Conservation (phyloP, 352 stramenopile genomes). For the Globisporangium splendens region DNA sequence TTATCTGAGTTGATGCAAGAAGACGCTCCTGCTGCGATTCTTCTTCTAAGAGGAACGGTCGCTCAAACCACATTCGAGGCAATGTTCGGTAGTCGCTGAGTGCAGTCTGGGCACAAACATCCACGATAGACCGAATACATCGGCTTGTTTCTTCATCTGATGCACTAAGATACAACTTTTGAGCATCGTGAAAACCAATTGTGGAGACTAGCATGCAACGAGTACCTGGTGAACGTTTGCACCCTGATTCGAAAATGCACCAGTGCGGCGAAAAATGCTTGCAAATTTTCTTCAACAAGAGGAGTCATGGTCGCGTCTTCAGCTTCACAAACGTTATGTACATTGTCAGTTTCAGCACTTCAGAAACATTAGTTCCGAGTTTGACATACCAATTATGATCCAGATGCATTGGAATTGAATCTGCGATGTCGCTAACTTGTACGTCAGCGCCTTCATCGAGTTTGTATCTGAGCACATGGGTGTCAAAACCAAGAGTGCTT, state of each 20-base stretch:
- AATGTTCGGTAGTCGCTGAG: constrained; percentile 37
- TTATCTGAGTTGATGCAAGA: constrained; percentile 56
- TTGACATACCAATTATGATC: constrained; percentile 51
- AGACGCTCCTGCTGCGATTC: constrained; percentile 76
- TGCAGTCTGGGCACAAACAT: constrained; percentile 48
- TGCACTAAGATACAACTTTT: constrained; percentile 17
- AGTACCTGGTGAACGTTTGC: constrained; percentile 46
- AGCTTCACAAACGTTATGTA: constrained; percentile 14
- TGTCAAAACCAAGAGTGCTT: not conserved
- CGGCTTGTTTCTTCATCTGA: constrained; percentile 34
- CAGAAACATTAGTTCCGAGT: not conserved
- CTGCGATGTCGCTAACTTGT: constrained; percentile 53
- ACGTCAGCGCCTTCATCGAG: constrained; percentile 47
- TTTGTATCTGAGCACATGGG: not conserved
- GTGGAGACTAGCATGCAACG: not conserved
- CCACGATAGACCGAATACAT: constrained; percentile 45
- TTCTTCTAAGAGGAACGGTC: constrained; percentile 69
- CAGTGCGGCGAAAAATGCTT: constrained; percentile 50
- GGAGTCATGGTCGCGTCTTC: constrained; percentile 1
- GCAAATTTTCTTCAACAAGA: constrained; percentile 17
- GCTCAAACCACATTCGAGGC: constrained; percentile 70
- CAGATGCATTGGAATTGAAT: constrained; percentile 57
- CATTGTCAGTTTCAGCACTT: not conserved
- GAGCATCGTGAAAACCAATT: not conserved
- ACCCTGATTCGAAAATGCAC: constrained; percentile 55